Conservation (phyloP, 768 basidiomycete species). For the Tricholoma saponaceum region DNA sequence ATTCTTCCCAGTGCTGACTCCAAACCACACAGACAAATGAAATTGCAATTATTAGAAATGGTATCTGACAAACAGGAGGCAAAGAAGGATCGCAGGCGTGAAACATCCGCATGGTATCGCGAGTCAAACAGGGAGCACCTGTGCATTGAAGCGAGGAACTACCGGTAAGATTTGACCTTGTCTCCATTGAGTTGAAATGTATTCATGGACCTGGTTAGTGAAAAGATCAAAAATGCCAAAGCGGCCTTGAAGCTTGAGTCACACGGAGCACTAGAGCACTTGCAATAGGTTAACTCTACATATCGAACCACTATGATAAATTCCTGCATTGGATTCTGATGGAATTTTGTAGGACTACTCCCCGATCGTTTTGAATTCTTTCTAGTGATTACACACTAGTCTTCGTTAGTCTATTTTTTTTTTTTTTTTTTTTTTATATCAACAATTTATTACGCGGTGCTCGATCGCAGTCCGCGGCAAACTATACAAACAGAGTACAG, state of each 20-base stretch:
- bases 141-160: not conserved
- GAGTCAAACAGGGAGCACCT: not conserved
- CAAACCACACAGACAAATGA: no score
- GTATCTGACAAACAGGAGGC: not conserved
- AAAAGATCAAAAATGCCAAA: not conserved
- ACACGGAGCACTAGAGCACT: not conserved
- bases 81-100: not conserved
- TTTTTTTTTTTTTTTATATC: no score
- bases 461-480: no score
- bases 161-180: not conserved
- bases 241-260: not conserved
- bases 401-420: not conserved
- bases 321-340: not conserved
- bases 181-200: not conserved
- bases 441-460: no score
- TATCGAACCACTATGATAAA: not conserved
- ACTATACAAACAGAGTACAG: no score
- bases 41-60: no score
- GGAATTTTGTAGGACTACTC: not conserved
- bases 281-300: not conserved
- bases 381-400: not conserved
- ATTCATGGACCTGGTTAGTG: not conserved
- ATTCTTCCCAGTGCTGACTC: no score
- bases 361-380: not conserved
- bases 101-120: not conserved